A percentile compares a stretch with the other conserved stretches of the same genome.
Evolutionary conservation across 345 rosid species (phyloP).

Genomic region (thale cress (Arabidopsis thaliana)): DNA sequence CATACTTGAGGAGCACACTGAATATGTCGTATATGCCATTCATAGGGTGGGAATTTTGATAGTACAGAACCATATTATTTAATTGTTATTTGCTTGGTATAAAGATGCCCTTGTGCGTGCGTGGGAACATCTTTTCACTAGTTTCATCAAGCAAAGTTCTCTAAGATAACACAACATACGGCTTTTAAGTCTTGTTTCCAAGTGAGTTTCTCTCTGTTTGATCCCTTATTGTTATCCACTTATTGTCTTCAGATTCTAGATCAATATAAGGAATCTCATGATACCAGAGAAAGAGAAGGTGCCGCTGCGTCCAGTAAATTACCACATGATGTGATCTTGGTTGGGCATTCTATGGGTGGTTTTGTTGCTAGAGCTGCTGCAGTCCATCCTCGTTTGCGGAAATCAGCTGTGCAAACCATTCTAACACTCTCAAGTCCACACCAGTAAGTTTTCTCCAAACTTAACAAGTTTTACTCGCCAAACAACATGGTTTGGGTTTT

Average conservation of each 20-base stretch:
- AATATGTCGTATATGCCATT: slow-evolving; percentile 97
- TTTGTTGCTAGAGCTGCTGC: slow-evolving; percentile 99
- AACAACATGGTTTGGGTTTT: slow-evolving; percentile 39
- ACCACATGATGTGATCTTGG: slow-evolving; percentile 88
- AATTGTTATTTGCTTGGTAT: background rate
- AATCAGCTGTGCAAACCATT: slow-evolving; percentile 81
- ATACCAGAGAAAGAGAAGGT: slow-evolving; percentile 74
- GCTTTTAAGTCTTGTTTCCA: slow-evolving; percentile 26
- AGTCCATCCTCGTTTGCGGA: slow-evolving; percentile 79
- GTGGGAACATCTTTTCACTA: slow-evolving; percentile 11
- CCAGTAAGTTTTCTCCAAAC: slow-evolving; percentile 67
- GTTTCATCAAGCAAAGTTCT: slow-evolving; percentile 15
- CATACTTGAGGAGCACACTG: slow-evolving; percentile 95
- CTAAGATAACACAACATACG: slow-evolving; percentile 4
- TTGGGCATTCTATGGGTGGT: slow-evolving; percentile 99
- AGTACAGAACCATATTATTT: background rate
- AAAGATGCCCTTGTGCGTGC: background rate
- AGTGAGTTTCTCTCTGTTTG: background rate
- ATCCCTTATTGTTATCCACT: background rate
- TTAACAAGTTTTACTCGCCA: slow-evolving; percentile 29
- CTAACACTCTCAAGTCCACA: slow-evolving; percentile 96
- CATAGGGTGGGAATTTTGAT: slow-evolving; percentile 69
- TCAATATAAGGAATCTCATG: slow-evolving; percentile 79
- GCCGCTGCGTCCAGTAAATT: slow-evolving; percentile 65
- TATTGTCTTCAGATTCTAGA: slow-evolving; percentile 75